Percentiles rank a stretch among this genome's conserved stretches.
phyloP scores from a whole-genome alignment of 495 filamentous ascomycete species.

The Penicillium nucicola region DNA sequence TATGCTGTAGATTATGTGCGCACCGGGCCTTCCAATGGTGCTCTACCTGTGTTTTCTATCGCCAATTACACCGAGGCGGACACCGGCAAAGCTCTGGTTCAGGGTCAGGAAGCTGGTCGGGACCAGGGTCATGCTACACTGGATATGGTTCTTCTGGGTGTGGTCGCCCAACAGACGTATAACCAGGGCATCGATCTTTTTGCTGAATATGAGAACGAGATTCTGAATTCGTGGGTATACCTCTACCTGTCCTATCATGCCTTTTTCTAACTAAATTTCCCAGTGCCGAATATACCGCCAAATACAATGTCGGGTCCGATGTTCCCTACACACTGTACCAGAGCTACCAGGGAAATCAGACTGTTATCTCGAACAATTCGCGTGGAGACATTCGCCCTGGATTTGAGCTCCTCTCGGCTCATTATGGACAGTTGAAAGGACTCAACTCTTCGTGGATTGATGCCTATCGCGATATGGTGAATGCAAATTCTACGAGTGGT shows the following conservation, averaged over 20 bases:
- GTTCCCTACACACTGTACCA: slow-evolving; percentile 41
- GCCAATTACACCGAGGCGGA: slow-evolving; percentile 9
- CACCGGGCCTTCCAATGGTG: slow-evolving; percentile 34
- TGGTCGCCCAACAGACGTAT: slow-evolving; percentile 37
- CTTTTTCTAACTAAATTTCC: not conserved
- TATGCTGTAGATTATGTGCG: slow-evolving; percentile 35
- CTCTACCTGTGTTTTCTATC: slow-evolving; percentile 9
- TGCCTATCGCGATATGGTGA: slow-evolving; percentile 27
- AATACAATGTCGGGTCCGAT: slow-evolving; percentile 41
- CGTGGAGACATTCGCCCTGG: slow-evolving; percentile 34
- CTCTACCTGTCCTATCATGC: too few species aligned
- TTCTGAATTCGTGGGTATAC: slow-evolving; percentile 30
- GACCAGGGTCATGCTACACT: slow-evolving; percentile 44
- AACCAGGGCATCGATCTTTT: slow-evolving; percentile 44
- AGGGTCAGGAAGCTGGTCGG: slow-evolving; percentile 42
- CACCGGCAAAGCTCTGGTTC: slow-evolving; percentile 22
- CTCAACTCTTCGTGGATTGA: slow-evolving; percentile 32
- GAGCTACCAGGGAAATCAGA: slow-evolving; percentile 32
- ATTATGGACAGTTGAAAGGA: slow-evolving; percentile 34
- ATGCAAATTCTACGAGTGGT: slow-evolving; percentile 20
- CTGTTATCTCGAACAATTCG: slow-evolving; percentile 23
- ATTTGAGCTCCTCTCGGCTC: slow-evolving; percentile 39
- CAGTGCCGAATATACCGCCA: slow-evolving; percentile 39
- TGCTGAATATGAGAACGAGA: slow-evolving; percentile 25
- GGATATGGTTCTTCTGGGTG: slow-evolving; percentile 34